A percentile compares a stretch with the other conserved stretches of the same genome.
Evolutionary conservation across 2,329 filamentous ascomycete species (phyloP).

Genomic region (Fusarium concolor): DNA sequence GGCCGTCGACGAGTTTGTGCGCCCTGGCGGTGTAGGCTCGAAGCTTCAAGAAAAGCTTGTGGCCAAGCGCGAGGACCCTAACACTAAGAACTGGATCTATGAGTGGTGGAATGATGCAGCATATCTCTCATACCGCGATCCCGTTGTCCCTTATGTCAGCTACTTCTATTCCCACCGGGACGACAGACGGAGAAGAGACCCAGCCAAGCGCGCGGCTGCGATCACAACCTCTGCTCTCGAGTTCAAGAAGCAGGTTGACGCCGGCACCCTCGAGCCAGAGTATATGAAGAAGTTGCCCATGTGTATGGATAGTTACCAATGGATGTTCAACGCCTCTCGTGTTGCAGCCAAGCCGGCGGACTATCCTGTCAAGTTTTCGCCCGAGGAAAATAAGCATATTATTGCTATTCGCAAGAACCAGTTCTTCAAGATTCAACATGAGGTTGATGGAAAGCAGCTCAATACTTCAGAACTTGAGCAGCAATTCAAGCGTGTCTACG

Average conservation of each 20-base stretch:
- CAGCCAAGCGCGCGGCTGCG: conserved; percentile 91
- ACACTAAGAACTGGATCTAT: conserved; percentile 90
- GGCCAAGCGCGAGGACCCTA: conserved; percentile 81
- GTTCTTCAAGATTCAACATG: conserved; percentile 91
- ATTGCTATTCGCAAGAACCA: conserved; percentile 94
- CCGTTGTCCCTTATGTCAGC: conserved; percentile 96
- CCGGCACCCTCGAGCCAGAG: conserved; percentile 87
- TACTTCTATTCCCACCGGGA: conserved; percentile 99
- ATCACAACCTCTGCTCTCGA: conserved; percentile 87
- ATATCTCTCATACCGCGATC: conserved; percentile 93
- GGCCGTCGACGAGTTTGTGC: conserved; percentile 88
- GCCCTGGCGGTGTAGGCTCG: conserved; percentile 84
- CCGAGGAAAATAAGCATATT: conserved; percentile 84
- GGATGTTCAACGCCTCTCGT: conserved; percentile 97
- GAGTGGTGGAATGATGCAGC: conserved; percentile 99
- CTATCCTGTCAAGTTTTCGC: conserved; percentile 82
- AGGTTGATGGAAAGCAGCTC: conserved; percentile 84
- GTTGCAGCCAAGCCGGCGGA: conserved; percentile 86
- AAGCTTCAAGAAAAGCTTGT: conserved; percentile 89
- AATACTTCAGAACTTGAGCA: conserved; percentile 90
- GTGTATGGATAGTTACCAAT: conserved; percentile 98
- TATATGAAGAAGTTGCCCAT: conserved; percentile 99
- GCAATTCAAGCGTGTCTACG: conserved; percentile 87
- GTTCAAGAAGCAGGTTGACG: conserved; percentile 94
- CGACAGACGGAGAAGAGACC: conserved; percentile 87